Base-by-base conservation (phyloP, 768 basidiomycete genomes). In the Hydnomerulius pinastri region DNA sequence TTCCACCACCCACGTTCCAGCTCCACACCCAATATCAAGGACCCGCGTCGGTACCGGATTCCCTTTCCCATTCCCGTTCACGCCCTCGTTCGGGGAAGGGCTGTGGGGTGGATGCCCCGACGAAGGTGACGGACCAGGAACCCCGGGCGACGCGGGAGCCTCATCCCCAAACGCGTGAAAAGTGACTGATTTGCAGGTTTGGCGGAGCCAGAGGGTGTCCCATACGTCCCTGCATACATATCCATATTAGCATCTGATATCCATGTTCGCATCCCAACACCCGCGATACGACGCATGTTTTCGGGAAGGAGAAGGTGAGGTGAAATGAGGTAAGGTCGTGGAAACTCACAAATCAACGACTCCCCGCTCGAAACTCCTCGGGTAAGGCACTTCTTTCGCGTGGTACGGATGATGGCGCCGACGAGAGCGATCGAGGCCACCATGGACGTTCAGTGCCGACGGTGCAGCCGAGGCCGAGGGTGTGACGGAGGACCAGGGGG, bases 21-120 rank as follows among this genome's bases (percentile, higher is more conserved):
- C 81, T 6, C 87, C 87, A 59, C 87, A 89, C 9, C 87, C 88
- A 38, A 90, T 69, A 57, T 90, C 88, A 24, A 90, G 71, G 83
- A 57, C 25, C 23, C 52, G 32, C 24, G 44, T 47, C 21, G 46
- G 38, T 10, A n/a, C 15, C 25, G 24, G 20, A 5, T 41, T 23
- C n/a, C n/a, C n/a, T n/a, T n/a, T n/a, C n/a, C n/a, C n/a, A n/a
- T n/a, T n/a, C n/a, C n/a, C n/a, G n/a, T n/a, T n/a, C n/a, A n/a
- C n/a, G n/a, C n/a, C n/a, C n/a, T n/a, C n/a, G n/a, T n/a, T n/a
- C n/a, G n/a, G n/a, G n/a, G n/a, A n/a, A n/a, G n/a, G n/a, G n/a
- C n/a, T n/a, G n/a, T n/a, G n/a, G n/a, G n/a, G n/a, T n/a, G n/a
- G n/a, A n/a, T n/a, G n/a, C n/a, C n/a, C n/a, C n/a, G n/a, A n/a